Evolutionary conservation across 2,329 filamentous ascomycete genomes (phyloP).

Genomic region (Diaporthe aspalathi): DNA sequence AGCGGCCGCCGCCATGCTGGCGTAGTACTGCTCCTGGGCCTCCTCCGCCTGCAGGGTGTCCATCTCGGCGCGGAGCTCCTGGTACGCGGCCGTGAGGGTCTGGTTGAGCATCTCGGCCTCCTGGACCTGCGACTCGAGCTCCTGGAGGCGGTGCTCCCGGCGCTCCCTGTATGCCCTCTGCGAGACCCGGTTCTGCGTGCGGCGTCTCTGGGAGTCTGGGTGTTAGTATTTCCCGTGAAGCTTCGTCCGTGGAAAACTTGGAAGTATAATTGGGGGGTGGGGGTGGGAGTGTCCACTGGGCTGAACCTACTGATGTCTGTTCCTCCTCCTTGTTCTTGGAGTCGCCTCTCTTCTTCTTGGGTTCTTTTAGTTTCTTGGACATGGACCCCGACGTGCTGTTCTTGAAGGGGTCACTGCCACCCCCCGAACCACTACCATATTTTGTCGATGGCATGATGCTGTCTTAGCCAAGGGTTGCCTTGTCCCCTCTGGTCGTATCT

Average conservation of each 20-base stretch:
- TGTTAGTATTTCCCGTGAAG: neutral
- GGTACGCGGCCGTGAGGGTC: slow-evolving; percentile 38
- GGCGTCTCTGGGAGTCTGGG: neutral
- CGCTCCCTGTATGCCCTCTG: slow-evolving; percentile 38
- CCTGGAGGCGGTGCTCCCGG: slow-evolving; percentile 32
- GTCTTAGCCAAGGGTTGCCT: neutral
- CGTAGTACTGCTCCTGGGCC: slow-evolving; percentile 36
- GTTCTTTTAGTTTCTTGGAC: slow-evolving; percentile 38
- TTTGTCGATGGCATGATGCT: slow-evolving; percentile 34
- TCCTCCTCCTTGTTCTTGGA: slow-evolving; percentile 37
- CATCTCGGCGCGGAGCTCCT: slow-evolving; percentile 36
- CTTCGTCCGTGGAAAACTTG: no score
- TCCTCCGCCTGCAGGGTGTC: slow-evolving; percentile 36
- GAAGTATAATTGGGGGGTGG: no score
- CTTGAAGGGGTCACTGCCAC: slow-evolving; percentile 37
- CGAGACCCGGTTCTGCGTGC: slow-evolving; percentile 35
- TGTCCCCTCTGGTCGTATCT: no score
- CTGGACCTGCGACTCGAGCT: slow-evolving; percentile 37
- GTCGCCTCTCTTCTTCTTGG: slow-evolving; percentile 38
- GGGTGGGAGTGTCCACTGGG: no score
- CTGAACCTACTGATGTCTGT: slow-evolving; percentile 27
- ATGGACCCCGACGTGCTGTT: slow-evolving; percentile 35
- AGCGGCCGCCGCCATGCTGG: neutral
- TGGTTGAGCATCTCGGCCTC: slow-evolving; percentile 38
- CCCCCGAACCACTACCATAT: slow-evolving; percentile 34